Conservation (phyloP, 106 monocot genomes). For the Chionographis japonica region DNA sequence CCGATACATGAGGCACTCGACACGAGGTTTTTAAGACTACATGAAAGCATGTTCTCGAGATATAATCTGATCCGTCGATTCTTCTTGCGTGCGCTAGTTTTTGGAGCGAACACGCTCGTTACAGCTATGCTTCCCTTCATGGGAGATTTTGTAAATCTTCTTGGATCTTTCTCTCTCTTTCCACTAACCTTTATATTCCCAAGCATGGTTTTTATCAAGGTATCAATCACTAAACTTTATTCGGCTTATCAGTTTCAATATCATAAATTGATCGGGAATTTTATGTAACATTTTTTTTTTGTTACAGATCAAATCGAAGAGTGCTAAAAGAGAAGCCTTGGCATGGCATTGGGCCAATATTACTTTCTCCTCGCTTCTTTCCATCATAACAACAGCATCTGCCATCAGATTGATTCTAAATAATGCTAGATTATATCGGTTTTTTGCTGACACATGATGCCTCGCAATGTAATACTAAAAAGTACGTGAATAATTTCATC, state of each 20-base stretch:
- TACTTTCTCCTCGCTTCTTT: constrained; percentile 30
- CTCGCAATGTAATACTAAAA: background rate
- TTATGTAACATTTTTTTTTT: background rate
- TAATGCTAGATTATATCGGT: constrained; percentile 39
- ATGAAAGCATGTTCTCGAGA: constrained; percentile 36
- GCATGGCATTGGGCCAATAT: constrained; percentile 52
- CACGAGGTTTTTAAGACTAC: constrained; percentile 42
- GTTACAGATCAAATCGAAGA: constrained; percentile 36
- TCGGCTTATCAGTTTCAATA: background rate
- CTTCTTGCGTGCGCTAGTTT: constrained; percentile 20
- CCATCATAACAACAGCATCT: constrained; percentile 37
- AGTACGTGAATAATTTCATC: background rate
- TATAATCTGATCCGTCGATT: constrained; percentile 29
- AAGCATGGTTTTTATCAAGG: constrained; percentile 68
- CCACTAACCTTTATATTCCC: constrained; percentile 55
- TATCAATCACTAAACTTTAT: background rate
- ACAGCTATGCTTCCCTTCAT: constrained; percentile 61
- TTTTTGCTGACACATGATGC: constrained; percentile 48
- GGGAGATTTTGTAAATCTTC: constrained; percentile 56
- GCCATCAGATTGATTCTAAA: constrained; percentile 41
- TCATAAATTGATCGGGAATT: background rate
- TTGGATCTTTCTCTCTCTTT: constrained; percentile 57
- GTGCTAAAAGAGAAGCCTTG: constrained; percentile 17
- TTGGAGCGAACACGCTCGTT: constrained; percentile 35
- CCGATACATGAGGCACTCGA: constrained; percentile 69